Base-by-base conservation (phyloP, 106 monocot genomes). In the Dendrobium officinale region DNA sequence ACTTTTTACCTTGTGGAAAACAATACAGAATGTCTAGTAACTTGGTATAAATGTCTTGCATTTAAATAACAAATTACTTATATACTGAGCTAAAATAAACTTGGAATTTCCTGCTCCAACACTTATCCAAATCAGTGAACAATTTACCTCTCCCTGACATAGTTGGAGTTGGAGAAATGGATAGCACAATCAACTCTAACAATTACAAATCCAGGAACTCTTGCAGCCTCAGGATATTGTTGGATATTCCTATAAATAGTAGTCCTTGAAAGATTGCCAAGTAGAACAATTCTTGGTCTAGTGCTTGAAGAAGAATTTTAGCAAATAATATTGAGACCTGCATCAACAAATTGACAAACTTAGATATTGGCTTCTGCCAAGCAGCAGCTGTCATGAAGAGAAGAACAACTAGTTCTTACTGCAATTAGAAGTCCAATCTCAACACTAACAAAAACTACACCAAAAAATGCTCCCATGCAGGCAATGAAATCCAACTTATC, bases 391-490 rank as follows among this genome's bases (percentile, higher is more conserved):
- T 22, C 61, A 61, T 11, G 56, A 56, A 56, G 56, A 56, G 22
- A 61, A n/a, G 22, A 22, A 61, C 4, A 68, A n/a, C 44, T 43
- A 78, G 11, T 37, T 9, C 86, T 83, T 81, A 93, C 96, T 27
- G 96, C 88, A 83, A 96, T 82, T 31, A 96, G 74, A 26, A 96
- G 91, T 27, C 96, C 96, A 84, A 91, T 88, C 83, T 96, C 96
- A 44, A 96, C 93, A 20, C 86, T 88, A 17, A 13, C 58, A 55
- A 96, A 96, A 27, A 96, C 67, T 20, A 96, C 96, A 2, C 96
- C 96, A 83, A 96, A 88, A 83, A 96, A 93, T 47, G 96, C 96
- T 44, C 96, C 96, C 87, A 91, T 82, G 85, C 93, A 93, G 10
- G 93, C 93, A 17, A 96, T 13, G 47, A 96, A 96, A 59, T 96